A percentile compares a stretch with the other conserved stretches of the same genome.
Evolutionary conservation across 163 green algal species (phyloP).

Genomic region (Chloroidium sp.): DNA sequence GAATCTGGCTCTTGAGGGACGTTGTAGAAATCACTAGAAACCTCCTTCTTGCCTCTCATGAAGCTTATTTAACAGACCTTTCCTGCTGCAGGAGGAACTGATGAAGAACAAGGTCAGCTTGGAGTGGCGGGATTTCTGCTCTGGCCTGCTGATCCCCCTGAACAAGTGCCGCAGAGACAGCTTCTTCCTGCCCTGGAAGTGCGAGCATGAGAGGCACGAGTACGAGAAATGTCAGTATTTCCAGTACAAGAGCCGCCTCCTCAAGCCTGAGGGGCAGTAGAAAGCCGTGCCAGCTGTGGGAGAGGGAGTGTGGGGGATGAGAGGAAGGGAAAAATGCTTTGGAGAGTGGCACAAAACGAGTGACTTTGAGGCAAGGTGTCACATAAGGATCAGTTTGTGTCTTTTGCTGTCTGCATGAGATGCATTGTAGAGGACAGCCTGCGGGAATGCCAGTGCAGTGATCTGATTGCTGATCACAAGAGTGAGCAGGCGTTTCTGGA

Average conservation of each 20-base stretch:
- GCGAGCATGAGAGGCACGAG: slow-evolving; percentile 76
- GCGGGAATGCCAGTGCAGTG: too few relatives aligned
- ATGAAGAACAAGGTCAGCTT: slow-evolving; percentile 67
- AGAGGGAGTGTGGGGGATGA: too few relatives aligned
- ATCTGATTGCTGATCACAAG: too few relatives aligned
- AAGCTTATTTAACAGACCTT: not conserved
- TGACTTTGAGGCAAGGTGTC: too few relatives aligned
- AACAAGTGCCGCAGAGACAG: slow-evolving; percentile 79
- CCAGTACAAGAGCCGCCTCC: slow-evolving; percentile 68
- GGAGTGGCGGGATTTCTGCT: slow-evolving; percentile 82
- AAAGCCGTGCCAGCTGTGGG: too few relatives aligned
- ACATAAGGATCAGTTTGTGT: too few relatives aligned
- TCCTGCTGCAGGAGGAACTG: slow-evolving; percentile 74
- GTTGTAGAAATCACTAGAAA: not conserved
- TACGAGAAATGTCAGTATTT: slow-evolving; percentile 98
- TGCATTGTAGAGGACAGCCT: too few relatives aligned
- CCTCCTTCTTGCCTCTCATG: not conserved
- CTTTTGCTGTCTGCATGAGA: too few relatives aligned
- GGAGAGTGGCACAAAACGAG: too few relatives aligned
- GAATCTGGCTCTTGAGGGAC: too few relatives aligned
- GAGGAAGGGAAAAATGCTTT: too few relatives aligned
- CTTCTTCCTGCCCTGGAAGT: slow-evolving; percentile 80
- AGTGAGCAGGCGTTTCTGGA: too few relatives aligned
- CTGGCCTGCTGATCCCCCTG: slow-evolving; percentile 85
- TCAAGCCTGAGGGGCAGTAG: not conserved